Base-by-base conservation (phyloP, 768 basidiomycete species). In the Leccinum sublutescens region DNA sequence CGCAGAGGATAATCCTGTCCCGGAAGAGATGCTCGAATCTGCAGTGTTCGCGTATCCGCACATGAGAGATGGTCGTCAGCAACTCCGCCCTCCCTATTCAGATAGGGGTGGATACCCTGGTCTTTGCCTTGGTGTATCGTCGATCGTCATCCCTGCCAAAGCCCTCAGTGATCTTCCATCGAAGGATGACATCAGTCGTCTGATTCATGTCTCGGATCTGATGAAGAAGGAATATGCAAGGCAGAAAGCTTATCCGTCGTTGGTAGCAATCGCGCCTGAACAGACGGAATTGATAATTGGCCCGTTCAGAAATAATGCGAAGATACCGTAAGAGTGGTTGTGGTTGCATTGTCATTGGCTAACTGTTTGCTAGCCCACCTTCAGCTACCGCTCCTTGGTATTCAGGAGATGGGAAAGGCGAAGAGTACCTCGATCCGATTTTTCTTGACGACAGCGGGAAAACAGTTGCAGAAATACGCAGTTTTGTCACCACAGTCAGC, bases 1-100 rank as follows among this genome's bases (percentile, higher is more conserved):
- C 4, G 55, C 47, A 47, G 55, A 56, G 34, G 45, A 49, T 17
- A 56, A 50, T 21, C 55, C 55, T 4, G 34, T 56, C n/a, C 48
- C 55, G 6, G 55, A 50, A n/a, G 55, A 56, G 15, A 56, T 49
- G 34, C 55, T 50, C 11, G 33, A 49, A 12, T 36, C 34, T 49
- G 48, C 55, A 14, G 23, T 56, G 15, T 56, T 56, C n/a, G 45
- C 31, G 10, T 56, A 49, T 11, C 2, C 23, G 19, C 48, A 49
- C 7, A 8, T 50, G 45, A 49, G 36, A n/a, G 55, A 56, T n/a
- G 55, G 55, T 21, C 48, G 55, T 36, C 48, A 29, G 17, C 55
- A 48, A 27, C 55, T 56, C 27, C 48, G 48, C 43, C 47, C 23
- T 17, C 55, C 55, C 3, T 56, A 36, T 50, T 50, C 48, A 2